phyloP scores from a whole-genome alignment of 768 basidiomycete genomes.

The Mycena maculata region DNA sequence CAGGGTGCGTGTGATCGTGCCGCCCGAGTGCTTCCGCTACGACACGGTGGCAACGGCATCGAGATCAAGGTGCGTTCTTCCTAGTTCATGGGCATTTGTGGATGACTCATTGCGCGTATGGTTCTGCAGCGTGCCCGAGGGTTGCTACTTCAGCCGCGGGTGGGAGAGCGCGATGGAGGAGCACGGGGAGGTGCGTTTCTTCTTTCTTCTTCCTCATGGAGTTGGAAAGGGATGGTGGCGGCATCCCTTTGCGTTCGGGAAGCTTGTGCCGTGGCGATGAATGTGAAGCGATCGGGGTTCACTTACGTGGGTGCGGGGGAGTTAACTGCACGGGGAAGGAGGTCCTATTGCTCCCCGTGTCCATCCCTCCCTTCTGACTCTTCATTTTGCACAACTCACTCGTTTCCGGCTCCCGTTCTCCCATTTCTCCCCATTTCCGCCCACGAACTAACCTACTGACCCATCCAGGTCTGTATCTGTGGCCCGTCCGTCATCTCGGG shows the following conservation, averaged over 20 bases:
- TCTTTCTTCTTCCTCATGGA: background rate
- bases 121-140: conserved; percentile 82
- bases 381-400: too few species aligned
- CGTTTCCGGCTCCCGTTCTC: too few species aligned
- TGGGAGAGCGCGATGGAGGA: conserved; percentile 31
- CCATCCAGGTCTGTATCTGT: conserved; percentile 79
- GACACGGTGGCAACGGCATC: conserved; percentile 84
- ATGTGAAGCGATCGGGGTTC: too few species aligned
- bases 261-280: too few species aligned
- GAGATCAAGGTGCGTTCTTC: conserved; percentile 73
- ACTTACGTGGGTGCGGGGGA: too few species aligned
- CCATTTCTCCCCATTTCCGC: background rate
- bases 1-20: conserved; percentile 88
- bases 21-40: conserved; percentile 83
- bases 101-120: background rate
- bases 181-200: conserved; percentile 30
- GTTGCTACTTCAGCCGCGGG: conserved; percentile 67
- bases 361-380: too few species aligned
- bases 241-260: too few species aligned
- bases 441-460: background rate
- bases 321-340: too few species aligned
- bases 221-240: too few species aligned
- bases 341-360: too few species aligned
- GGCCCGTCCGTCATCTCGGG: conserved; percentile 88
- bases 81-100: too few species aligned